A percentile compares a stretch with the other conserved stretches of the same genome.
Conservation (phyloP, 257 asterid genomes). For the Plantago ovata region DNA sequence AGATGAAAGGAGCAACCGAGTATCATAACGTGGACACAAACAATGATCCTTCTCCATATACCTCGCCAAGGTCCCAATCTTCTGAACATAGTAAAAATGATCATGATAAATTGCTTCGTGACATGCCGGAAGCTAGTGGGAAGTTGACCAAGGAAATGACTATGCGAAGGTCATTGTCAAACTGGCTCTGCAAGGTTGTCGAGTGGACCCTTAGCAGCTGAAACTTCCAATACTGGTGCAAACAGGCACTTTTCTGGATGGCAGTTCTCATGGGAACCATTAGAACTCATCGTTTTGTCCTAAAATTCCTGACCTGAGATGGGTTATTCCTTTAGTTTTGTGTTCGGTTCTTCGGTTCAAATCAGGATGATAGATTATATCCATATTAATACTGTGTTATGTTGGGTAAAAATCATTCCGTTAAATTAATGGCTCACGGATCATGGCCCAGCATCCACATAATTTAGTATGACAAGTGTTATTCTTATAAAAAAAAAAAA, state of each 20-base stretch:
- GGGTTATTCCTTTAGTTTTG: no score
- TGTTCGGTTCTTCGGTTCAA: no score
- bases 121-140: conserved; percentile 12
- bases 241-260: conserved; percentile 1
- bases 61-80: conserved; percentile 8
- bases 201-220: background rate
- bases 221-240: conserved; percentile 12
- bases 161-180: conserved; percentile 2
- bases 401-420: no score
- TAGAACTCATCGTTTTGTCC: no score
- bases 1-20: background rate
- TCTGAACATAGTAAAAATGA: conserved; percentile 13
- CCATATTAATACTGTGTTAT: no score
- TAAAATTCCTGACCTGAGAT: no score
- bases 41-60: background rate
- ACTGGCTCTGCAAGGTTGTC: background rate
- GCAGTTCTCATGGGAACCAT: conserved; percentile 7
- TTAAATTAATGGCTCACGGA: no score
- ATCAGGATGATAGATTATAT: no score
- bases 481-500: no score
- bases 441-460: no score
- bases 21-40: background rate
- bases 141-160: conserved; percentile 1
- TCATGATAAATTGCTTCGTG: conserved; percentile 27
- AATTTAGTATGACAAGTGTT: no score